Evolutionary conservation across 2,329 filamentous ascomycete genomes (phyloP).

Genomic region (Stagonosporopsis tanaceti): DNA sequence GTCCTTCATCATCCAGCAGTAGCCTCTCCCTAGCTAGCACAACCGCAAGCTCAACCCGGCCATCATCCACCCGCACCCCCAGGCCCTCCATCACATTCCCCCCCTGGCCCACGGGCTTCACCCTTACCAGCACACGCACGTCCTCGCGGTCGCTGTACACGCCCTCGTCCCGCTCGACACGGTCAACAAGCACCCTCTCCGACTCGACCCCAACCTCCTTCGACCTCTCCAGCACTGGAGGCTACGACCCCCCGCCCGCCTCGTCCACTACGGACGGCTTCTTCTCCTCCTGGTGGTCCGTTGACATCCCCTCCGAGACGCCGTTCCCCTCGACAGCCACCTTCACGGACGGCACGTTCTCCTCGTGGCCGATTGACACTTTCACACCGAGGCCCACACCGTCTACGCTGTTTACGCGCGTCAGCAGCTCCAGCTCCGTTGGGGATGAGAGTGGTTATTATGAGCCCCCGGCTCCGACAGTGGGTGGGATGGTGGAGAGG

Average conservation of each 20-base stretch:
- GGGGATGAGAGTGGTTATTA: neutral
- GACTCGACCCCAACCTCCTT: slow-evolving; percentile 8
- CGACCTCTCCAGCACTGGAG: neutral
- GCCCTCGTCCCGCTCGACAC: neutral
- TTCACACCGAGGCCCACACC: neutral
- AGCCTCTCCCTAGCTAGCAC: neutral
- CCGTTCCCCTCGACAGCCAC: neutral
- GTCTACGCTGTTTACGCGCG: neutral
- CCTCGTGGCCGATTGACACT: neutral
- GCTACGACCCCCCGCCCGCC: neutral
- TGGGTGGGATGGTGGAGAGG: neutral
- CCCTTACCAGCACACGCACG: neutral
- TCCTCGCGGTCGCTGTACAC: neutral
- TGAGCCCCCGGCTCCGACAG: neutral
- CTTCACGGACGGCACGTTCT: too few species aligned
- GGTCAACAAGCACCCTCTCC: slow-evolving; percentile 4
- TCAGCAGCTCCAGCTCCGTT: neutral
- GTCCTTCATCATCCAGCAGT: neutral
- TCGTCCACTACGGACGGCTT: slow-evolving; percentile 3
- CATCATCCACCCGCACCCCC: neutral
- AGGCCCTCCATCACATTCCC: neutral
- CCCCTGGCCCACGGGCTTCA: slow-evolving; percentile 3
- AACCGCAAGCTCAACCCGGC: neutral
- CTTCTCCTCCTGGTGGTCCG: slow-evolving; percentile 1
- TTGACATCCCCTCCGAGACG: neutral